Evolutionary conservation across 2,329 filamentous ascomycete species (phyloP).

Genomic region (Diaporthe helianthi): DNA sequence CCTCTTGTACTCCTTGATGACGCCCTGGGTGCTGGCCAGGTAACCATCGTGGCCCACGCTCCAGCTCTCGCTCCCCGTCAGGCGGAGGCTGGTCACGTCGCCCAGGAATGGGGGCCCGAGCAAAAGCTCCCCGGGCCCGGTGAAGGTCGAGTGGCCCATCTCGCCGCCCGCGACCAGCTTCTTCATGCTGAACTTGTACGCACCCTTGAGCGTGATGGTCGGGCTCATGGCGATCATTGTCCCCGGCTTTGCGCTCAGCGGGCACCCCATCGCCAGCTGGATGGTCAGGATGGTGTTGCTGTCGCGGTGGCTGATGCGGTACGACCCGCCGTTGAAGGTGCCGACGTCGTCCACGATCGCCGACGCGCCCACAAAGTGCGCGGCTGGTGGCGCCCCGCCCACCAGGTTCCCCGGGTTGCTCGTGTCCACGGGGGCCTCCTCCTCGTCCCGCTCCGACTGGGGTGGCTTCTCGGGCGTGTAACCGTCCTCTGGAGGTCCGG

Average conservation of each 20-base stretch:
- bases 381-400: constrained; percentile 49
- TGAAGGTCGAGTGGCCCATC: constrained; percentile 79
- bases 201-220: constrained; percentile 82
- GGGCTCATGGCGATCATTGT: constrained; percentile 94
- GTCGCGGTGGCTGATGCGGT: constrained; percentile 90
- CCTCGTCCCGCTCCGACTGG: constrained; percentile 35
- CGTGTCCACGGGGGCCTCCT: constrained; percentile 39
- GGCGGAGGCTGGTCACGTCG: constrained; percentile 59
- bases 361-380: constrained; percentile 69
- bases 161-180: constrained; percentile 87
- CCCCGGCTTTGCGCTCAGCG: constrained; percentile 81
- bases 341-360: constrained; percentile 82
- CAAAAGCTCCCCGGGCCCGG: constrained; percentile 88
- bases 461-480: constrained; percentile 41
- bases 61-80: constrained; percentile 79
- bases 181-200: constrained; percentile 86
- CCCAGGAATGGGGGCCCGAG: constrained; percentile 52
- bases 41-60: constrained; percentile 87
- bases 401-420: constrained; percentile 45
- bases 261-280: constrained; percentile 88
- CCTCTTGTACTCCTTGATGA: constrained; percentile 85
- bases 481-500: constrained; percentile 37
- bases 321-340: constrained; percentile 97
- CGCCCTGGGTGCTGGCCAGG: constrained; percentile 83
- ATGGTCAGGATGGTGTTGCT: constrained; percentile 88